Base-by-base conservation (phyloP, 805 yeast species). In the Wickerhamiella alocasiicola region DNA sequence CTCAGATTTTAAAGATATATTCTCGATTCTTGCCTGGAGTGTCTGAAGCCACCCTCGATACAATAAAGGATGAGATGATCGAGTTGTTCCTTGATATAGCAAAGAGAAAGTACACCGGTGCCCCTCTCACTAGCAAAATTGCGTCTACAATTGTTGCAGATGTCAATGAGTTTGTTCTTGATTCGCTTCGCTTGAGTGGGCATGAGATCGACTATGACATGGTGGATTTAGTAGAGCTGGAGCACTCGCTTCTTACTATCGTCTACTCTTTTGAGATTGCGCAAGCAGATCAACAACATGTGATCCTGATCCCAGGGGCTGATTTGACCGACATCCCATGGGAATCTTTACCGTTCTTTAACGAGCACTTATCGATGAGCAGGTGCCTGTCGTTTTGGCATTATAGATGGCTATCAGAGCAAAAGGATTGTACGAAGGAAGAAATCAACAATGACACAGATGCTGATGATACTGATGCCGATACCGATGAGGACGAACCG, bases 261-360 rank as follows among this genome's bases (percentile, higher is more conserved):
- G 55, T 18, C 3, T 23, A 31, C 18, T 28, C 33, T 5, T 6
- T 12, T 2, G 24, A 19, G 15, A 3, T 13, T 6, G 15, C 26
- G 6, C 15, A 13, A 11, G 11, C 30, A 2, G 39, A 19, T 13
- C 23, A 29, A 6, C 60, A 65, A 5, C 95, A 87, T 55, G 62
- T 78, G 0, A 75, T 88, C 2, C 60, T 91, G 36, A 63, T 91
- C 3, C 72, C 83, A 3, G 78, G 87, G 19, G 68, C 76, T 37
- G 60, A 62, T 6, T 77, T 93, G 48, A 71, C 72, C n/a, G 55
- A 57, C 15, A 64, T 91, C 24, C 98, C 98, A 0, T 91, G 97
- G 97, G 99, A 91, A 53, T 76, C 84, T 1, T 54, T 87, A 24
- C 68, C 75, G 0, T 19, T 25, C 7, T 21, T 50, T 6, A 23